These are phyloP conservation scores for Zygosaccharomyces kombuchaensis DNA, from an alignment of 805 yeast genomes.

Conservation along the genomic window DNA sequence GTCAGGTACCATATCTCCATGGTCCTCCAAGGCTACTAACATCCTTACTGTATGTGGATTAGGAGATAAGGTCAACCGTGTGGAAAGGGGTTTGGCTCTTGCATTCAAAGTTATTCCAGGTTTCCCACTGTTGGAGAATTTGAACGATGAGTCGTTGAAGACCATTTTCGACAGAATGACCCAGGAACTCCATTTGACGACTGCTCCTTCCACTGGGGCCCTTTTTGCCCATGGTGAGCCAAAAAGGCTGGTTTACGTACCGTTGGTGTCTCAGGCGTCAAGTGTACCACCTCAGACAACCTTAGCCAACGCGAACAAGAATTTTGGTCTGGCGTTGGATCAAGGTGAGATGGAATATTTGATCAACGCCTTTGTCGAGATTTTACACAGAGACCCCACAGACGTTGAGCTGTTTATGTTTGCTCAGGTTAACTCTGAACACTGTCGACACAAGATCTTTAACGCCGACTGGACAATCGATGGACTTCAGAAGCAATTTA, in stretches of 20 bases:
- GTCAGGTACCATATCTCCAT: constrained; percentile 94
- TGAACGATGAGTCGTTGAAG: constrained; percentile 54
- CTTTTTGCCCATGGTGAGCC: constrained; percentile 76
- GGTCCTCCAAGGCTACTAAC: constrained; percentile 99
- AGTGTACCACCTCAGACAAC: constrained; percentile 42
- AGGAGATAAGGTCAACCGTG: constrained; percentile 62
- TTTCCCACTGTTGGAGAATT: constrained; percentile 56
- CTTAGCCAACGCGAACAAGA: constrained; percentile 70
- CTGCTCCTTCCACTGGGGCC: constrained; percentile 63
- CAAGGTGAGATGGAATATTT: constrained; percentile 88
- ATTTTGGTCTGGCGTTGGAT: constrained; percentile 91
- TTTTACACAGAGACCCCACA: constrained; percentile 83
- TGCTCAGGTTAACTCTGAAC: constrained; percentile 99
- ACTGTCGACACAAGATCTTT: constrained; percentile 98
- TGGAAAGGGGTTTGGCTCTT: constrained; percentile 86
- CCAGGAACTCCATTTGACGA: constrained; percentile 56
- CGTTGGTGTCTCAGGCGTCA: constrained; percentile 44
- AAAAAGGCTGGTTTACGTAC: constrained; percentile 75
- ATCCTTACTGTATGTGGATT: constrained; percentile 87
- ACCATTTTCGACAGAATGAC: constrained; percentile 94
- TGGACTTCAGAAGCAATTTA: constrained; percentile 62
- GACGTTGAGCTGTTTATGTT: constrained; percentile 98
- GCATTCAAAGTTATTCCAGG: constrained; percentile 68
- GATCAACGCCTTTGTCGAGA: constrained; percentile 71
- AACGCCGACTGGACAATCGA: constrained; percentile 98